Percentiles rank a stretch among this genome's conserved stretches.
These are phyloP conservation scores for Pueraria montana DNA, from an alignment of 306 rosid species.

Conservation along the genomic window DNA sequence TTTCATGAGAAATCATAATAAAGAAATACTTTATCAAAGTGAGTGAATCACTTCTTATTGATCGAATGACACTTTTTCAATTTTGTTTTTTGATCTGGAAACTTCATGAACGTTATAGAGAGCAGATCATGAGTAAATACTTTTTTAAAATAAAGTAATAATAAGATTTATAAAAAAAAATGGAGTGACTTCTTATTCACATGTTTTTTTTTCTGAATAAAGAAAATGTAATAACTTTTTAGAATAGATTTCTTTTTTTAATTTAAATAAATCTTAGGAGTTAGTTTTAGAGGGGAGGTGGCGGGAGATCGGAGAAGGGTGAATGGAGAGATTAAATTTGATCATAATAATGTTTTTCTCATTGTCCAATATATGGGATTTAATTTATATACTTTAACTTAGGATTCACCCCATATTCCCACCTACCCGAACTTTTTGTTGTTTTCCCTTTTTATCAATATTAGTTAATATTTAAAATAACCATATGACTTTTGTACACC, in stretches of 20 bases:
- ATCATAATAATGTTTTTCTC: background rate
- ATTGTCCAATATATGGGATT: background rate
- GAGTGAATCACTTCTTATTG: background rate
- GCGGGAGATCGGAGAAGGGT: no score
- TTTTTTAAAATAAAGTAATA: background rate
- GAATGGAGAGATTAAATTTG: background rate
- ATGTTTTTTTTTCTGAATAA: no score
- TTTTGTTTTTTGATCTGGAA: constrained; percentile 14
- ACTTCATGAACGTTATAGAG: constrained; percentile 6
- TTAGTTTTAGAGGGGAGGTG: background rate
- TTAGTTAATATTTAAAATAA: background rate
- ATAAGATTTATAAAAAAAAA: background rate
- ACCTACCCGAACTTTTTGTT: background rate
- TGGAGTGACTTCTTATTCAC: no score
- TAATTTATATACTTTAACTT: background rate
- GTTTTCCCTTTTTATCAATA: background rate
- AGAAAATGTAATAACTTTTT: background rate
- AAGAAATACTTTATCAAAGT: constrained; percentile 38
- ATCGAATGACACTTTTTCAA: constrained; percentile 14
- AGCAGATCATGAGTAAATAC: background rate
- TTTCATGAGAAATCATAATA: constrained; percentile 5
- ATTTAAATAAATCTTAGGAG: background rate
- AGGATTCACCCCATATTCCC: no score
- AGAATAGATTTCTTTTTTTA: background rate
- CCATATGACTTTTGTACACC: background rate